Base-by-base conservation (phyloP, 1,139 yeast species). In the Geotrichum bryndzae region DNA sequence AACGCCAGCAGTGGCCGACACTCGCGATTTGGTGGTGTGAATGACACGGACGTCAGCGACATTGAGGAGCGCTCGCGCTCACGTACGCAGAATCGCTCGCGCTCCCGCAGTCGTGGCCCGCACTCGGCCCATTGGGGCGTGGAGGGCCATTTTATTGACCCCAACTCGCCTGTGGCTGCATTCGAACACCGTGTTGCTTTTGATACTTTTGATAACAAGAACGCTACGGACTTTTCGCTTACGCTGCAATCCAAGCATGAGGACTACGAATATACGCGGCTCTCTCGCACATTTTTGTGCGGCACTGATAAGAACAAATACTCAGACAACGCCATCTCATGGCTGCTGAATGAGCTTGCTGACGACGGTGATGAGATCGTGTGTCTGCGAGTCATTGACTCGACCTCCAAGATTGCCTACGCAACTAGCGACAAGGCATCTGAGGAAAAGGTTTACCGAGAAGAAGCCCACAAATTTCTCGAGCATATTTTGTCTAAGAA, bases 341-440 rank as follows among this genome's bases (percentile, higher is more conserved):
- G 91, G 91, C 75, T 86, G 10, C 76, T 87, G 62, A 86, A 84
- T 61, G 87, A 86, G 67, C 78, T 86, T 76, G 78, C 82, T 13
- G 79, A 80, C 46, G 82, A 85, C 68, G 88, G 88, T 13, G 91
- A 86, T 70, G 86, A 87, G 27, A 74, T 86, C 15, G 80, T 86
- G 3, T 81, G 87, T 51, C 71, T 86, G 25, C 82, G 85, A 63
- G 90, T 84, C 1, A 72, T 86, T 52, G 86, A 85, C 61, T 77
- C 77, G 18, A 65, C 59, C 33, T 59, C 68, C 15, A 70, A 64
- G 61, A 64, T 66, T 15, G 58, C 66, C 46, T 63, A 61, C 50
- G 61, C 67, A 8, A 72, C 65, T 53, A 54, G 70, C 22, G 65
- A 67, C 23, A 58, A 65, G 59, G 48, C 57, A 66, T 35, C 68